phyloP scores from a whole-genome alignment of 345 rosid species.

The Rubroshorea leprosula region DNA sequence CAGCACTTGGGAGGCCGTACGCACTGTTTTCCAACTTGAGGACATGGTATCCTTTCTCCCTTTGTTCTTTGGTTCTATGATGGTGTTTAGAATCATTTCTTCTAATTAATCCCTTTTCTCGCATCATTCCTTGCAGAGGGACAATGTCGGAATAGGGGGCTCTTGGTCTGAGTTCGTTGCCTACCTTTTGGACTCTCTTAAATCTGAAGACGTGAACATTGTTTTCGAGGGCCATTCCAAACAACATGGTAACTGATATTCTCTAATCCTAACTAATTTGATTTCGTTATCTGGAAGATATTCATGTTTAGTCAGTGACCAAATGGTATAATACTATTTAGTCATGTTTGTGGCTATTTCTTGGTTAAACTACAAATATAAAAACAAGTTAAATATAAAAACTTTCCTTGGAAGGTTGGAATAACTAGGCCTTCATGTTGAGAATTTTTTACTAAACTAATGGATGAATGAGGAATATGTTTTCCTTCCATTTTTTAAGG shows the following conservation, averaged over 20 bases:
- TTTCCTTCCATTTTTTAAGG: no score
- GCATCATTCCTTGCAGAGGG: conserved; percentile 48
- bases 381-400: no score
- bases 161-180: conserved; percentile 80
- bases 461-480: no score
- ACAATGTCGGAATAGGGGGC: conserved; percentile 73
- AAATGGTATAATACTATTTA: no score
- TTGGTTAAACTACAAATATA: no score
- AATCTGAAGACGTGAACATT: conserved; percentile 71
- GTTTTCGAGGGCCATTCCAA: conserved; percentile 34
- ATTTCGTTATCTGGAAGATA: background rate
- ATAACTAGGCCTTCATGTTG: no score
- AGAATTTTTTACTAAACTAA: no score
- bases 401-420: no score
- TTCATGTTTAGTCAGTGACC: no score
- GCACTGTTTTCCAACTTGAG: conserved; percentile 66
- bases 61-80: background rate
- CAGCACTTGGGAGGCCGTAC: conserved; percentile 54
- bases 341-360: no score
- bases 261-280: background rate
- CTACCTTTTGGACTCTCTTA: conserved; percentile 58
- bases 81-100: background rate
- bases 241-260: conserved; percentile 33
- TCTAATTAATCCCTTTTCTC: background rate
- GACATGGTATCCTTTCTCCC: conserved; percentile 48